Evolutionary conservation across 768 basidiomycete genomes (phyloP).

Genomic region (Leccinum rimulosum): DNA sequence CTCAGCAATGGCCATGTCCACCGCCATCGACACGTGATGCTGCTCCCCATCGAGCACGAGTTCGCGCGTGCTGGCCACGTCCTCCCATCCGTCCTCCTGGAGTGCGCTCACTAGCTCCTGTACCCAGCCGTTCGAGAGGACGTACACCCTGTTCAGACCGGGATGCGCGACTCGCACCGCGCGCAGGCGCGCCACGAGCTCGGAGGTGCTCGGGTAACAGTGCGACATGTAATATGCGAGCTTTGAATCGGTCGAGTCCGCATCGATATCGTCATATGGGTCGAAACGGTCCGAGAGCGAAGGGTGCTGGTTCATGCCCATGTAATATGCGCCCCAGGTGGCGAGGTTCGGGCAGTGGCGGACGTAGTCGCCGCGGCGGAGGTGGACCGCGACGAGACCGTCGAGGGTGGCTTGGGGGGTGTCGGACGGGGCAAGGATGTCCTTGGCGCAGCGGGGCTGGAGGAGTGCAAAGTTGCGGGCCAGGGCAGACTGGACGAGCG

Average conservation of each 20-base stretch:
- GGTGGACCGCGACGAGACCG: conserved; percentile 53
- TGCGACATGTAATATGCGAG: conserved; percentile 3
- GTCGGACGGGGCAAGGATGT: conserved; percentile 18
- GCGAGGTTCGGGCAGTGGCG: conserved; percentile 55
- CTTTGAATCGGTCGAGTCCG: background rate
- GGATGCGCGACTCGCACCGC: conserved; percentile 34
- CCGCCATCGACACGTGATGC: conserved; percentile 46
- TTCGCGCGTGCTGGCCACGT: conserved; percentile 42
- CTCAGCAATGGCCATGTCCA: conserved; percentile 62
- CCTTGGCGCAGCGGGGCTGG: conserved; percentile 32
- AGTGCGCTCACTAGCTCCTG: conserved; percentile 38
- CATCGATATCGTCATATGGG: conserved; percentile 12
- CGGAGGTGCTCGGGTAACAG: conserved; percentile 28
- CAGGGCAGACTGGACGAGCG: conserved; percentile 48
- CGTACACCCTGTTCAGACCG: conserved; percentile 36
- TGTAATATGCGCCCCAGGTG: conserved; percentile 42
- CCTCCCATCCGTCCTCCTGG: conserved; percentile 48
- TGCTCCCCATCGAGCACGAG: conserved; percentile 45
- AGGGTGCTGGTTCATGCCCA: conserved; percentile 49
- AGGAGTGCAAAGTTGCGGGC: conserved; percentile 46
- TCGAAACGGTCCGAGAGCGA: conserved; percentile 41
- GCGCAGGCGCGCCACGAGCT: conserved; percentile 41
- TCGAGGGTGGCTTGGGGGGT: conserved; percentile 27
- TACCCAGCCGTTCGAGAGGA: conserved; percentile 54
- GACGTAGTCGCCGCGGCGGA: conserved; percentile 58